Evolutionary conservation across 23 red algal genomes (phyloP), one percentile per base, ranked within the genome.

Genomic region (Gracilaria domingensis): DNA sequence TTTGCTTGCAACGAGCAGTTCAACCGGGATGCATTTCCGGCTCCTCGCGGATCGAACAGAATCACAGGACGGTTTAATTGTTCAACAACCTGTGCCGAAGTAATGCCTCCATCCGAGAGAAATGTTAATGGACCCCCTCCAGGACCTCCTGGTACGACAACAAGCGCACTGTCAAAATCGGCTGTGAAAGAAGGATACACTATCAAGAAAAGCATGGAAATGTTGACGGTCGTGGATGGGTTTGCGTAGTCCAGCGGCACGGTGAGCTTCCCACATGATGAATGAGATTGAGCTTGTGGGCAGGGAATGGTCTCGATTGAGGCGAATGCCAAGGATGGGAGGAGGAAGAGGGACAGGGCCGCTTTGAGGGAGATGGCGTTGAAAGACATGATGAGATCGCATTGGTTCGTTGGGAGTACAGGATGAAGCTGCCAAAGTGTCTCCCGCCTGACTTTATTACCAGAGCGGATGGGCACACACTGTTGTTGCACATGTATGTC

Each of bases 1-100:
- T 36, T 70, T 4, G n/a, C 26, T 36, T 70, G 65, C 18, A 70
- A 4, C 7, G 29, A 70, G 29, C 65, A 70, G 65, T 70, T 70
- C 65, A 70, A 70, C 26, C 65, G 65, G 35, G 65, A 70, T 2
- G 65, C 29, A 70, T 70, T 35, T 12, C 65, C 65, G 29, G 65
- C 36, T 70, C 65, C 65, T n/a, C 65, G 65, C 4, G 65, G 65
- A 70, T 70, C 65, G 29, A 70, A 70, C 36, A 70, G 26, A 35
- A 70, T 70, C 29, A 70, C n/a, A 70, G 65, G 65, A 24, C 65
- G 65, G 8, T 70, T 35, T 18, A 70, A 18, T 36, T 70, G 14
- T 13, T 70, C 29, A 7, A 70, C 35, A 8, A 70, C 4, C 32
- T 70, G n/a, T n/a, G n/a, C 65, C 7, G n/a, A 18, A 4, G 65